A percentile compares a stretch with the other conserved stretches of the same genome.
Evolutionary conservation across 371 early-diverging fungal genomes (phyloP).

Genomic region (Mortierella sp.): DNA sequence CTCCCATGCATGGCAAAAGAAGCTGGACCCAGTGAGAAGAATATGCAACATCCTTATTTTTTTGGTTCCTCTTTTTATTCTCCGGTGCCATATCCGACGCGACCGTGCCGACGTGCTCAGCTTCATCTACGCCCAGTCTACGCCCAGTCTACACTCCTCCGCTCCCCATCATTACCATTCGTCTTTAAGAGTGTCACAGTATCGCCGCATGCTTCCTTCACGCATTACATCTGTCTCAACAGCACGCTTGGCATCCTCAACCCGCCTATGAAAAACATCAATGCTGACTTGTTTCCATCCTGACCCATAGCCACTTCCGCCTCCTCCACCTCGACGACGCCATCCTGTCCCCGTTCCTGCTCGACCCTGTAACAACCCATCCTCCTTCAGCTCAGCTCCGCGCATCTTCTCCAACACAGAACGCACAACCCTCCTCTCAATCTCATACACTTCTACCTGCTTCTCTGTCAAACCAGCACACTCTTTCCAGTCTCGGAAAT

Average conservation of each 20-base stretch:
- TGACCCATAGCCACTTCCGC: background rate
- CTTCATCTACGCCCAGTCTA: too few relatives aligned
- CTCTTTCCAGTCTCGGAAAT: background rate
- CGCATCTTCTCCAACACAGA: background rate
- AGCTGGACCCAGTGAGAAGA: too few relatives aligned
- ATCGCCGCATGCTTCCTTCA: background rate
- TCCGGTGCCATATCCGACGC: too few relatives aligned
- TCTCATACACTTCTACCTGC: background rate
- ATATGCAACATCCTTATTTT: too few relatives aligned
- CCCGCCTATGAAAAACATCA: background rate
- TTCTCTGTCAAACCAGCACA: background rate
- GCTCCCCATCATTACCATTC: too few relatives aligned
- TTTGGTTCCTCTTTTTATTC: too few relatives aligned
- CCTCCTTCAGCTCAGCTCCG: background rate
- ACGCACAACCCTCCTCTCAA: background rate
- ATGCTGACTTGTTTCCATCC: background rate
- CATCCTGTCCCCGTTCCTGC: background rate
- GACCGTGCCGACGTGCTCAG: too few relatives aligned
- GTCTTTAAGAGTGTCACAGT: background rate
- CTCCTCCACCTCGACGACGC: background rate
- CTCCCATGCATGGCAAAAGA: too few relatives aligned
- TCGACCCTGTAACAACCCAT: background rate
- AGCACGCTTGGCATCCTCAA: background rate
- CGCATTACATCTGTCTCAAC: background rate
- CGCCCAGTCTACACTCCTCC: too few relatives aligned